phyloP scores from a whole-genome alignment of 345 rosid species.

The Brassica rapa region DNA sequence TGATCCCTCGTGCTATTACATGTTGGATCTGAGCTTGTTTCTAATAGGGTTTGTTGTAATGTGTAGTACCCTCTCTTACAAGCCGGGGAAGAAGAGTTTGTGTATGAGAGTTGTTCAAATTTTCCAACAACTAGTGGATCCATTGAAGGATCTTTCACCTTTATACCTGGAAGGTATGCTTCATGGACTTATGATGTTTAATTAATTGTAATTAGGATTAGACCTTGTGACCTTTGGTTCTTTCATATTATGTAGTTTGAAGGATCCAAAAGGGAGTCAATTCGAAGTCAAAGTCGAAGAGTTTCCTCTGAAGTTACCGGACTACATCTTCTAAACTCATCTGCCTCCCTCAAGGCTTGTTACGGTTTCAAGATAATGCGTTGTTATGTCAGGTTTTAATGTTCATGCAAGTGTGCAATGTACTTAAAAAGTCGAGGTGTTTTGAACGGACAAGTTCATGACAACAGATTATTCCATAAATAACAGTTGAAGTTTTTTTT shows the following conservation, averaged over 20 bases:
- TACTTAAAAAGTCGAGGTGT: not conserved
- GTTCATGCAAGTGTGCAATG: constrained; percentile 7
- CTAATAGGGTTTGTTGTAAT: not conserved
- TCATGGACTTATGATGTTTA: not conserved
- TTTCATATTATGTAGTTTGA: constrained; percentile 46
- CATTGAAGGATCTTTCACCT: constrained; percentile 76
- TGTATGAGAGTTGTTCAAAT: constrained; percentile 64
- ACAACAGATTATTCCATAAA: not conserved
- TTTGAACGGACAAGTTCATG: constrained; percentile 1
- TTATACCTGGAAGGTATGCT: constrained; percentile 85
- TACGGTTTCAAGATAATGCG: not conserved
- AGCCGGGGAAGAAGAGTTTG: constrained; percentile 70
- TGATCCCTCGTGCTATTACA: not conserved
- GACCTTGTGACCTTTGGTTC: not conserved
- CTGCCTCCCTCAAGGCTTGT: not conserved
- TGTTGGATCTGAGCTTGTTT: not conserved
- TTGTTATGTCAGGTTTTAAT: not conserved
- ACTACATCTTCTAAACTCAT: constrained; percentile 59
- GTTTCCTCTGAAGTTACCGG: constrained; percentile 63
- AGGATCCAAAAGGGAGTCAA: constrained; percentile 55
- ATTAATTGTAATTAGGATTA: not conserved
- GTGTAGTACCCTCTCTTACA: constrained; percentile 65
- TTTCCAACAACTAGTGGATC: constrained; percentile 54
- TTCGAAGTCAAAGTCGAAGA: constrained; percentile 64
- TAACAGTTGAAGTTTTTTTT: too few species aligned